Conservation (phyloP, 495 filamentous ascomycete species). For the Immersiella caudata region DNA sequence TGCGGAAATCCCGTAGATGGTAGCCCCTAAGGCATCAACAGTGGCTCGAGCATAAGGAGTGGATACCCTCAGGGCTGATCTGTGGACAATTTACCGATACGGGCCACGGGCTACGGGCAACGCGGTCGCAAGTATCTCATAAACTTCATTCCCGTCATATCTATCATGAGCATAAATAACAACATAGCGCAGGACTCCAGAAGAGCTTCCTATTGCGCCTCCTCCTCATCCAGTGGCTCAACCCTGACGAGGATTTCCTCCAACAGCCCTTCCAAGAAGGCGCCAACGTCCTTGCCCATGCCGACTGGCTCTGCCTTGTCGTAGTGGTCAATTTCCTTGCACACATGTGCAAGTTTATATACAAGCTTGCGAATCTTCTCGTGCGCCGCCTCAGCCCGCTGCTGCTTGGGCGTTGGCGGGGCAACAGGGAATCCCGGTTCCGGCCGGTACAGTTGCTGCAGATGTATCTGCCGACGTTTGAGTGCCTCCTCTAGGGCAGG, state of each 20-base stretch:
- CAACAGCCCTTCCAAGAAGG: constrained; percentile 86
- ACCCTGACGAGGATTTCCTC: constrained; percentile 95
- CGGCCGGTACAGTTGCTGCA: constrained; percentile 58
- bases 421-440: constrained; percentile 35
- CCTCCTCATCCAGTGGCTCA: constrained; percentile 78
- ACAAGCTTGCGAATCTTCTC: constrained; percentile 78
- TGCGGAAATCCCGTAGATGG: no score
- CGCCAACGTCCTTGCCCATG: constrained; percentile 85
- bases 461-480: constrained; percentile 69
- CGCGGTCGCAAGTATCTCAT: not conserved
- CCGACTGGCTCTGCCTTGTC: constrained; percentile 82
- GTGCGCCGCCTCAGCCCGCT: constrained; percentile 73
- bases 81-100: no score
- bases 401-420: constrained; percentile 52
- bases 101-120: no score
- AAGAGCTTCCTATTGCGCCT: constrained; percentile 22
- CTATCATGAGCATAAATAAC: not conserved
- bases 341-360: constrained; percentile 72
- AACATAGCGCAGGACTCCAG: not conserved
- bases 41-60: no score
- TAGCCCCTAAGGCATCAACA: no score
- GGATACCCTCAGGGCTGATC: no score
- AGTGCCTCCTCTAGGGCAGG: constrained; percentile 90
- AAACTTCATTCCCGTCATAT: constrained; percentile 11
- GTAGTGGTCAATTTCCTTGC: constrained; percentile 83